These are phyloP conservation scores for Ceratocystis albifundus DNA, from an alignment of 2,329 filamentous ascomycete species.

Conservation along the genomic window DNA sequence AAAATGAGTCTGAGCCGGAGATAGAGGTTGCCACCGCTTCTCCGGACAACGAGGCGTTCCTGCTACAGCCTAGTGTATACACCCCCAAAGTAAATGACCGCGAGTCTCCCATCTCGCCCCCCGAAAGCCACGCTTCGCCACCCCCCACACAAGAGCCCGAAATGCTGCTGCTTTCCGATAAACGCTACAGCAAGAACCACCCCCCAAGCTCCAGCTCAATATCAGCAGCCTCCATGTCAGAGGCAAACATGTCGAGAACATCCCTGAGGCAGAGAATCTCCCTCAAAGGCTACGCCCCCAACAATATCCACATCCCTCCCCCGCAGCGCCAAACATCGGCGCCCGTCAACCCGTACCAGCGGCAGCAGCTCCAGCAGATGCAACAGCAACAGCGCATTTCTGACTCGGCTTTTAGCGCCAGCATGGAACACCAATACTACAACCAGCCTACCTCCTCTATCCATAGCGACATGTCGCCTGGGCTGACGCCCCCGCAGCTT, in stretches of 20 bases:
- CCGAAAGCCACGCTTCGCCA: conserved; percentile 31
- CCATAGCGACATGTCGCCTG: conserved; percentile 24
- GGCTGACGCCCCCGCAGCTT: conserved; percentile 1
- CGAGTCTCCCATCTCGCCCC: conserved; percentile 37
- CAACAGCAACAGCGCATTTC: conserved; percentile 27
- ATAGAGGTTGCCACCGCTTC: background rate
- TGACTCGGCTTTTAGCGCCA: conserved; percentile 40
- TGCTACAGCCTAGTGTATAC: conserved; percentile 48
- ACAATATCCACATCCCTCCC: conserved; percentile 44
- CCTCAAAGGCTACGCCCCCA: conserved; percentile 40
- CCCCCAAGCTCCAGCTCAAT: conserved; percentile 9
- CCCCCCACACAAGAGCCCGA: conserved; percentile 16
- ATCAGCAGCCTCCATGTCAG: background rate
- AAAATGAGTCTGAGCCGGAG: conserved; percentile 13
- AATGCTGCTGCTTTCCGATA: conserved; percentile 19
- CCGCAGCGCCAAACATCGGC: conserved; percentile 31
- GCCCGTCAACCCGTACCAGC: conserved; percentile 26
- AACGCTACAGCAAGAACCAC: conserved; percentile 24
- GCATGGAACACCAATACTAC: conserved; percentile 34
- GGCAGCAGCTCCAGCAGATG: conserved; percentile 24
- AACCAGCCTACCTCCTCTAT: conserved; percentile 31
- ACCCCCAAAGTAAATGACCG: conserved; percentile 38
- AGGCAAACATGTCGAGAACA: conserved; percentile 27
- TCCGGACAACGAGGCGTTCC: conserved; percentile 29
- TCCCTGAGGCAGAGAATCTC: conserved; percentile 46